Evolutionary conservation across 345 rosid species (phyloP).

Genomic region (Capsella bursapastoris): DNA sequence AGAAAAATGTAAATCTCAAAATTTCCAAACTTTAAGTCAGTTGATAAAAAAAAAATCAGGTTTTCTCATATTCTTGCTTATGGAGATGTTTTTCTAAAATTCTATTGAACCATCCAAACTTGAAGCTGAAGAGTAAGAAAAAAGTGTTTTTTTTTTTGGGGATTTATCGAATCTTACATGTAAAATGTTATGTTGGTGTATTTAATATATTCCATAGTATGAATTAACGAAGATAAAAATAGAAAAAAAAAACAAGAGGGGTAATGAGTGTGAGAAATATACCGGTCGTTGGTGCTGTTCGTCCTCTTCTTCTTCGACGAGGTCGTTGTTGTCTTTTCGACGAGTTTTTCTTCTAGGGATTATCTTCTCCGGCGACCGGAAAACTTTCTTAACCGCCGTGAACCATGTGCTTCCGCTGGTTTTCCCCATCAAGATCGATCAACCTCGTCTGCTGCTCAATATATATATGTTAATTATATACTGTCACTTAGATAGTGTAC

Average conservation of each 20-base stretch:
- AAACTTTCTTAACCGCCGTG: constrained; percentile 70
- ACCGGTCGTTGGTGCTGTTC: constrained; percentile 54
- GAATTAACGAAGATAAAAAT: not conserved
- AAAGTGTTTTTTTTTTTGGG: not conserved
- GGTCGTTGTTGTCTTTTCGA: constrained; percentile 2
- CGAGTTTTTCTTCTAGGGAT: constrained; percentile 55
- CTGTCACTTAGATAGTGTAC: not conserved
- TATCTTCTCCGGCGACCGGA: constrained; percentile 62
- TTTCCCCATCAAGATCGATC: constrained; percentile 54
- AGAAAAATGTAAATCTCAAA: not conserved
- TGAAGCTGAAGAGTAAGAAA: not conserved
- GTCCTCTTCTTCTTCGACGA: constrained; percentile 51
- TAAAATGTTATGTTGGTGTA: not conserved
- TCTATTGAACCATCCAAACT: not conserved
- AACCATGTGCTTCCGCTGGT: constrained; percentile 75
- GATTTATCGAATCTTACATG: not conserved
- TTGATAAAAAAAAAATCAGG: not conserved
- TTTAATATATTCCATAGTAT: not conserved
- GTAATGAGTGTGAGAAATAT: not conserved
- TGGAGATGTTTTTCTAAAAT: not conserved
- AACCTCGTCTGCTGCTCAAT: constrained; percentile 5
- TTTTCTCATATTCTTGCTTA: not conserved
- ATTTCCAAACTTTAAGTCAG: not conserved
- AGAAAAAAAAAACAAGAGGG: not conserved
- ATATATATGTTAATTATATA: not conserved